phyloP scores from a whole-genome alignment of 441 rosid species.

The Pelargonium citronellum region DNA sequence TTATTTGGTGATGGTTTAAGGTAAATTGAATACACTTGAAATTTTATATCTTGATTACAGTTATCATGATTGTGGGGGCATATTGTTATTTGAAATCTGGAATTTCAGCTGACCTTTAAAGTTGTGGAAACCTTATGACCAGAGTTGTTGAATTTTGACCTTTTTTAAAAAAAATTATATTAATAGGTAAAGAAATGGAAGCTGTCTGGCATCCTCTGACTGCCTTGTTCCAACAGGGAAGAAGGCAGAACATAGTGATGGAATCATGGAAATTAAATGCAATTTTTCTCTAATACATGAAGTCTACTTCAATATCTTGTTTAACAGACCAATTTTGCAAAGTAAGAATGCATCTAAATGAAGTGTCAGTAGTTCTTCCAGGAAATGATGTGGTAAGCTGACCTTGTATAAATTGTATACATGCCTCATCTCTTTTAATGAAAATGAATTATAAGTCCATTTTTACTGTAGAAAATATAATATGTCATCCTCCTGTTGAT shows the following conservation, averaged over 20 bases:
- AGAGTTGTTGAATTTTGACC: neutral
- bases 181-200: neutral
- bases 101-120: constrained; percentile 2
- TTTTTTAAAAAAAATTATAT: neutral
- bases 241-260: neutral
- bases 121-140: neutral
- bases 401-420: neutral
- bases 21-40: neutral
- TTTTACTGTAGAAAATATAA: neutral
- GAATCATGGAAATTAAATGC: neutral
- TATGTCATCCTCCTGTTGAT: neutral
- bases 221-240: neutral
- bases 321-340: neutral
- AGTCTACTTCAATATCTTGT: neutral
- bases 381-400: neutral
- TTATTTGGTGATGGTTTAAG: neutral
- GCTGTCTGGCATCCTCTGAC: neutral
- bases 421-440: neutral
- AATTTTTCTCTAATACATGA: neutral
- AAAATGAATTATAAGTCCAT: neutral
- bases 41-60: neutral
- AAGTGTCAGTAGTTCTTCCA: neutral
- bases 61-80: constrained; percentile 1
- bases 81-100: neutral
- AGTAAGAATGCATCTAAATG: neutral